These are phyloP conservation scores for Aspergillus ibericus DNA, from an alignment of 2,329 filamentous ascomycete species.

Conservation along the genomic window DNA sequence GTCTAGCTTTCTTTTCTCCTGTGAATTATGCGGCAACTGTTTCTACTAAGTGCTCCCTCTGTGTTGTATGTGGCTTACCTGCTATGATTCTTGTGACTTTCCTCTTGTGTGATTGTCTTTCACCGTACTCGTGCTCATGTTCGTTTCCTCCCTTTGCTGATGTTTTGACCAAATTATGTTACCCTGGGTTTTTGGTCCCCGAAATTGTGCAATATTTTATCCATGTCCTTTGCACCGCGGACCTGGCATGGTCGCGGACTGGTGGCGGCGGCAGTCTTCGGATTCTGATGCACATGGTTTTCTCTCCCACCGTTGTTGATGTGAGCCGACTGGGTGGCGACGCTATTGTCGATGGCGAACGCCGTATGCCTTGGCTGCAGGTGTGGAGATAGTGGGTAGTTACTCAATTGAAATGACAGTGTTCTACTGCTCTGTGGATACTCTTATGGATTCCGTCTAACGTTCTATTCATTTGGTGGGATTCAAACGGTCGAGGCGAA, in stretches of 20 bases:
- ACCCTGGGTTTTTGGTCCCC: slow-evolving; percentile 22
- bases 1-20: slow-evolving; percentile 17
- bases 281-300: slow-evolving; percentile 4
- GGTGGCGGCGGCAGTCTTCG: slow-evolving; percentile 19
- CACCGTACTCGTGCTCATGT: not conserved
- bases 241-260: slow-evolving; percentile 11
- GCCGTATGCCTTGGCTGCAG: not conserved
- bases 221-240: slow-evolving; percentile 8
- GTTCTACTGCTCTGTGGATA: not conserved
- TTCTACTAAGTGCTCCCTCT: slow-evolving; percentile 16
- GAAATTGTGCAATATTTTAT: slow-evolving; percentile 23
- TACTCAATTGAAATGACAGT: slow-evolving; percentile 2
- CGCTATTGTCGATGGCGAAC: not conserved
- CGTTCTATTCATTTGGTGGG: not conserved
- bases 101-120: slow-evolving; percentile 5
- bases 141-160: slow-evolving; percentile 12
- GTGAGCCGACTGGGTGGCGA: not conserved
- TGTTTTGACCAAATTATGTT: slow-evolving; percentile 23
- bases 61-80: slow-evolving; percentile 26
- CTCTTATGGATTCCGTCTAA: not conserved
- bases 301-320: not conserved
- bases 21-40: slow-evolving; percentile 19
- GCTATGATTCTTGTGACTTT: slow-evolving; percentile 13
- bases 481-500: not conserved
- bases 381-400: not conserved